These are phyloP conservation scores for Ceratocystiopsis brevicomis DNA, from an alignment of 2,329 filamentous ascomycete species.

Conservation along the genomic window DNA sequence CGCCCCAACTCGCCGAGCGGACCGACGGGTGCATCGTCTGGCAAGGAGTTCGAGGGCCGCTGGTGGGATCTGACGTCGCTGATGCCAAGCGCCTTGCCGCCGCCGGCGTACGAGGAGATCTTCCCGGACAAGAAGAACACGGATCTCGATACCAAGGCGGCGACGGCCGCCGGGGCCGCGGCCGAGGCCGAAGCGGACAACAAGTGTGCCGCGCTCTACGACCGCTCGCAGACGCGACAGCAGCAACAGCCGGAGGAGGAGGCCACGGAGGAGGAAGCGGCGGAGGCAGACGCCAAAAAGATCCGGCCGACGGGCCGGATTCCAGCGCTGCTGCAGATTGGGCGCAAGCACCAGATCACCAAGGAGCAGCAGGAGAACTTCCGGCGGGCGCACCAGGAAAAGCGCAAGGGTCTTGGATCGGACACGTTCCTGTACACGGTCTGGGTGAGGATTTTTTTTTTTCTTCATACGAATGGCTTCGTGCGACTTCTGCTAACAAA, in stretches of 20 bases:
- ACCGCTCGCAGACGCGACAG: slow-evolving; percentile 12
- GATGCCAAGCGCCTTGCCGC: slow-evolving; percentile 31
- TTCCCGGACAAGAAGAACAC: slow-evolving; percentile 25
- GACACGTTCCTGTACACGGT: slow-evolving; percentile 50
- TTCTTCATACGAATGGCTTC: background rate
- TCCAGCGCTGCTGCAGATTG: slow-evolving; percentile 38
- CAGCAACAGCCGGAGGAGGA: background rate
- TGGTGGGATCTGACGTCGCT: slow-evolving; percentile 50
- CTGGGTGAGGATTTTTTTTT: slow-evolving; percentile 31
- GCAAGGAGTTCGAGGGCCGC: slow-evolving; percentile 30
- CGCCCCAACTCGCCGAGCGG: slow-evolving; percentile 26
- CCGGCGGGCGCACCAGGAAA: slow-evolving; percentile 39
- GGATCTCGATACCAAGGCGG: slow-evolving; percentile 35
- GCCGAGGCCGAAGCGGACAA: slow-evolving; percentile 38
- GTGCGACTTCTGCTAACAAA: background rate
- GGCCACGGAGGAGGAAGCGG: background rate
- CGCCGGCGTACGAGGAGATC: slow-evolving; percentile 64
- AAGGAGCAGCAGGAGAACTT: slow-evolving; percentile 47
- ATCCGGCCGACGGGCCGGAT: slow-evolving; percentile 12
- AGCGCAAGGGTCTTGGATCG: slow-evolving; percentile 41
- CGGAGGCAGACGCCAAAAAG: slow-evolving; percentile 11
- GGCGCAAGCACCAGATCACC: slow-evolving; percentile 43
- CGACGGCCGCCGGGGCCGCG: slow-evolving; percentile 37
- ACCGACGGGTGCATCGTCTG: slow-evolving; percentile 11
- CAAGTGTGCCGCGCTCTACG: slow-evolving; percentile 36